Percentiles rank a stretch among this genome's conserved stretches.
phyloP scores from a whole-genome alignment of 768 basidiomycete species.

The Rhizopogon vinicolor region DNA sequence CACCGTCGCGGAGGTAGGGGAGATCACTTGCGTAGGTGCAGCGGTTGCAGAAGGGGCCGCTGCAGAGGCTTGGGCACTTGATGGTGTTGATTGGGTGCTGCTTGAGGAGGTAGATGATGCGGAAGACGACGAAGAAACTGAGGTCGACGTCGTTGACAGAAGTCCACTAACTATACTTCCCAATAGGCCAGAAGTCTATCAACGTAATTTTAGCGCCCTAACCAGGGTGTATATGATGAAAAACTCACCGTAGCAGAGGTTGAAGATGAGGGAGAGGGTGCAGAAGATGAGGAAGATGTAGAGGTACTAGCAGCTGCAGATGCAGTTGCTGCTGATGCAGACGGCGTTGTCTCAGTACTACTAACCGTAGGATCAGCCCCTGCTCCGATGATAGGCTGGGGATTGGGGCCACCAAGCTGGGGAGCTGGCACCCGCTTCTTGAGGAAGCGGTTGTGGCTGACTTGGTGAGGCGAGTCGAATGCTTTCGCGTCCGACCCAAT shows the following conservation, averaged over 20 bases:
- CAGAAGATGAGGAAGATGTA: constrained; percentile 10
- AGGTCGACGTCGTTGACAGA: constrained; percentile 9
- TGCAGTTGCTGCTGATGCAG: constrained; percentile 4
- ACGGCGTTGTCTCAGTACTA: constrained; percentile 8
- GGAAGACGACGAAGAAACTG: constrained; percentile 16
- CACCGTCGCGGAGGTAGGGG: constrained; percentile 47
- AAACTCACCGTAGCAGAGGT: constrained; percentile 17
- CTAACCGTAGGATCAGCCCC: constrained; percentile 20
- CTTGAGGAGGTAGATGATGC: constrained; percentile 11
- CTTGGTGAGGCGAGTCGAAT: constrained; percentile 44
- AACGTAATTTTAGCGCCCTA: not conserved
- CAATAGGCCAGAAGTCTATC: not conserved
- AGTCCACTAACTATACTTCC: constrained; percentile 8
- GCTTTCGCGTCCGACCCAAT: constrained; percentile 43
- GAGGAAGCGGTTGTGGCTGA: constrained; percentile 57
- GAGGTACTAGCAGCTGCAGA: constrained; percentile 10
- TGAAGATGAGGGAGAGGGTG: constrained; percentile 7
- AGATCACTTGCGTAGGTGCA: constrained; percentile 33
- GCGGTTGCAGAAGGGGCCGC: constrained; percentile 23
- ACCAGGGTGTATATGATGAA: not conserved
- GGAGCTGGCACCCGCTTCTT: constrained; percentile 52
- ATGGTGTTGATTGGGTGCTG: constrained; percentile 9
- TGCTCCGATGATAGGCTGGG: constrained; percentile 30
- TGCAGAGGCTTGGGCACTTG: constrained; percentile 7
- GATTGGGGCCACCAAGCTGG: constrained; percentile 3